Evolutionary conservation across 176 grass and related monocot species (phyloP), one percentile per base, ranked within the genome.

Genomic region (Coix lacrymajobi): DNA sequence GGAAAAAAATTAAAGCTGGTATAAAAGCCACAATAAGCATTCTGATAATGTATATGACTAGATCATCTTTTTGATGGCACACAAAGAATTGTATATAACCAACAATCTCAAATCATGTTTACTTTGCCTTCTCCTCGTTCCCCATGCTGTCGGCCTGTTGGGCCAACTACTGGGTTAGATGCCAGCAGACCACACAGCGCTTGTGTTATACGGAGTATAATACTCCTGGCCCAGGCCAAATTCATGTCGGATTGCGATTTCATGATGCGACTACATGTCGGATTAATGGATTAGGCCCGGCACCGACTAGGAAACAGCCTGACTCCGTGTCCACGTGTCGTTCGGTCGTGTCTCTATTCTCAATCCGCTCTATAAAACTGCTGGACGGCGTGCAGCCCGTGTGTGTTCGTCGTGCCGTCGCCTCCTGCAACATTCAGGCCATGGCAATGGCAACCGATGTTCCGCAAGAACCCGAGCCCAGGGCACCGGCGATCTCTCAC

Each of bases 391-490:
- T 25, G 11, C 31, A 56, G 11, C 12, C 14, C 13, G 43, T 83
- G 11, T 83, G 11, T 10, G 58, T 40, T 54, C 11, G 39, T 31
- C 39, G 19, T 16, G 11, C 11, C 56, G 19, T 25, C 12, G 17
- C 26, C 15, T 68, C 62, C 62, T 26, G 33, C 46, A 7, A 30
- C 15, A 30, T 33, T 62, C 25, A 14, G 1, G 74, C 11, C 65
- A 85, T 85, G 83, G 74, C 49, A 57, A 85, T 85, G 83, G 74
- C 49, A 57, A 43, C 56, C 13, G 5, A 13, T 36, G 64, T 31
- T 49, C 20, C 9, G 26, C 65, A 79, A 14, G 83, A 85, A 48
- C 65, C 15, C 28, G 22, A 71, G 38, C 36, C 13, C 25, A 17
- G 26, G 83, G 8, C 37, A 16, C 62, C 51, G 54, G 75, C 52